Evolutionary conservation across 1,284 basidiomycete species (phyloP).

Genomic region (Leccinum solheimii): DNA sequence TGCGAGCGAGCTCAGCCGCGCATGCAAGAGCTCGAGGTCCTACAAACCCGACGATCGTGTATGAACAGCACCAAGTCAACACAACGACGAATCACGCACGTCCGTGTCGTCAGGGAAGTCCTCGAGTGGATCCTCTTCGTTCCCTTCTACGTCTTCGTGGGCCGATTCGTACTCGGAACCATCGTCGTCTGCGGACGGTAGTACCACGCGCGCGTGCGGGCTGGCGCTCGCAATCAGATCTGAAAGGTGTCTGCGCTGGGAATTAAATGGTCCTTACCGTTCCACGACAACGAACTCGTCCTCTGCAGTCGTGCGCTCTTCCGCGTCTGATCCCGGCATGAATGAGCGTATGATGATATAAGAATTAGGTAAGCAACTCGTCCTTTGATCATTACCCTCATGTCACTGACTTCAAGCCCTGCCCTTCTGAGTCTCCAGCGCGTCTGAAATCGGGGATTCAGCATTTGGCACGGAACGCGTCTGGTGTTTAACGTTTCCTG

Average conservation of each 20-base stretch:
- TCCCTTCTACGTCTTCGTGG: constrained; percentile 47
- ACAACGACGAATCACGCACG: constrained; percentile 40
- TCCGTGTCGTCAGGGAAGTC: constrained; percentile 68
- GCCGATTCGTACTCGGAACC: constrained; percentile 43
- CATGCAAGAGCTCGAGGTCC: constrained; percentile 91
- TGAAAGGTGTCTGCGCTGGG: background rate
- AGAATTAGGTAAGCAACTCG: constrained; percentile 8
- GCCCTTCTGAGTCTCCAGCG: no score
- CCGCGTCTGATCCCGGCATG: constrained; percentile 25
- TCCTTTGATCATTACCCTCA: no score
- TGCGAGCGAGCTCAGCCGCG: constrained; percentile 68
- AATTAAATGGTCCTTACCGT: constrained; percentile 19
- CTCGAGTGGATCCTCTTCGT: constrained; percentile 51
- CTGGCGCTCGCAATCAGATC: constrained; percentile 15
- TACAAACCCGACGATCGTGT: constrained; percentile 33
- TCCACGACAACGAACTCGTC: constrained; percentile 28
- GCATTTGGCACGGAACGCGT: no score
- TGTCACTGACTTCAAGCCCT: no score
- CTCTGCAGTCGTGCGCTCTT: constrained; percentile 11
- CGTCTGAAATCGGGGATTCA: no score
- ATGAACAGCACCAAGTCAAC: background rate
- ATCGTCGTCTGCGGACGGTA: constrained; percentile 38
- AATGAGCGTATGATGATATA: constrained; percentile 17
- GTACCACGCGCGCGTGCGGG: constrained; percentile 44
- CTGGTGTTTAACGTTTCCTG: no score